These are phyloP conservation scores for Ramaria rubella DNA, from an alignment of 768 basidiomycete genomes.

Conservation along the genomic window DNA sequence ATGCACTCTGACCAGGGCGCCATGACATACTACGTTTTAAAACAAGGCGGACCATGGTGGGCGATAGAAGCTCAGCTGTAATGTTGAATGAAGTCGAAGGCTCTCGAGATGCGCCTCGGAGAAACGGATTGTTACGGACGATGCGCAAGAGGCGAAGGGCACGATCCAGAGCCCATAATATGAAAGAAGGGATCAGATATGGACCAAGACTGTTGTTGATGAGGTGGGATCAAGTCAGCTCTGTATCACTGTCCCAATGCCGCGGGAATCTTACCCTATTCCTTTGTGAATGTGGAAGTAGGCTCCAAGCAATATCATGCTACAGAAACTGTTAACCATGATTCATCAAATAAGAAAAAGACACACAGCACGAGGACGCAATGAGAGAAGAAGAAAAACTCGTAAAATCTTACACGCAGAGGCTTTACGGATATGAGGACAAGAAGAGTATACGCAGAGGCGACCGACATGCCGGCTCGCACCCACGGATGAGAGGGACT, in stretches of 20 bases:
- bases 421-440: conserved; percentile 41
- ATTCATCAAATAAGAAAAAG: neutral
- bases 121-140: conserved; percentile 28
- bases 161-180: conserved; percentile 53
- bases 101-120: no score
- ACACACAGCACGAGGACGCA: conserved; percentile 34
- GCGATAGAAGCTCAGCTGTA: conserved; percentile 37
- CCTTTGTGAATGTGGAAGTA: conserved; percentile 24
- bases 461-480: conserved; percentile 31
- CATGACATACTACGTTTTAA: conserved; percentile 43
- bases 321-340: conserved; percentile 10
- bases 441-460: conserved; percentile 36
- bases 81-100: conserved; percentile 30
- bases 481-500: conserved; percentile 18
- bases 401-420: conserved; percentile 41
- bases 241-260: neutral
- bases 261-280: conserved; percentile 15
- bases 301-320: conserved; percentile 26
- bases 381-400: conserved; percentile 47
- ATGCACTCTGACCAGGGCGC: conserved; percentile 50
- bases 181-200: conserved; percentile 47
- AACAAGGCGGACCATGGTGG: conserved; percentile 42
- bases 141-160: conserved; percentile 41
- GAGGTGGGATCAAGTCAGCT: conserved; percentile 14
- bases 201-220: conserved; percentile 26